Base-by-base conservation (phyloP, 148 eudicot genomes). In the Hydrangea macrophylla region DNA sequence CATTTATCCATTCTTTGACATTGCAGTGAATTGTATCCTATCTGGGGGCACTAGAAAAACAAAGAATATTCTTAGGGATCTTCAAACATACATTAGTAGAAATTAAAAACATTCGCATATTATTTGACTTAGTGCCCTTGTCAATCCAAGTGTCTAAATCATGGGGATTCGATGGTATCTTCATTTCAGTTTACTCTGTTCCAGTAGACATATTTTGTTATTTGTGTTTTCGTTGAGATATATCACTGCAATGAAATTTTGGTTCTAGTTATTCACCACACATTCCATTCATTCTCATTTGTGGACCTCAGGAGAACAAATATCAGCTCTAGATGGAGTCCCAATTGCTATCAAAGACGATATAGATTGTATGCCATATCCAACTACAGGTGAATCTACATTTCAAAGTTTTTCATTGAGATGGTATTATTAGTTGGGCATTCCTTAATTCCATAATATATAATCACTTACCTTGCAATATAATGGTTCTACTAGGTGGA, bases 271-370 rank as follows among this genome's bases (percentile, higher is more conserved):
- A 25, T 56, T 62, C 36, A 26, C n/a, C 13, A 8, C 10, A 25
- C 0, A 9, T 68, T 75, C 48, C 31, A 50, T 59, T 22, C 62
- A 36, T 28, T 36, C 36, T 73, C 31, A 30, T 24, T n/a, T 57
- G 15, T 61, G 56, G 26, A 30, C 50, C n/a, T 65, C 68, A 94
- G 99, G 99, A 72, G 86, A 90, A 76, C 85, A 86, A 56, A 81
- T 90, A 57, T 94, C 99, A 40, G 78, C 80, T 55, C 83, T 94
- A 17, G 99, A 94, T 80, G 99, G 97, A 74, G 91, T 94, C 32
- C 97, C 91, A 31, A 68, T 94, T 70, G 99, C 96, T 32, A 68
- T 94, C 57, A 94, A 94, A 80, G 99, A 94, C 70, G 99, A 94
- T 76, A 94, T 94, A 51, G 99, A 94, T 74, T 94, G 99, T 73